Percentiles rank a stretch among this genome's conserved stretches.
Conservation (phyloP, 2,329 filamentous ascomycete species). For the Aureobasidium vineae region DNA sequence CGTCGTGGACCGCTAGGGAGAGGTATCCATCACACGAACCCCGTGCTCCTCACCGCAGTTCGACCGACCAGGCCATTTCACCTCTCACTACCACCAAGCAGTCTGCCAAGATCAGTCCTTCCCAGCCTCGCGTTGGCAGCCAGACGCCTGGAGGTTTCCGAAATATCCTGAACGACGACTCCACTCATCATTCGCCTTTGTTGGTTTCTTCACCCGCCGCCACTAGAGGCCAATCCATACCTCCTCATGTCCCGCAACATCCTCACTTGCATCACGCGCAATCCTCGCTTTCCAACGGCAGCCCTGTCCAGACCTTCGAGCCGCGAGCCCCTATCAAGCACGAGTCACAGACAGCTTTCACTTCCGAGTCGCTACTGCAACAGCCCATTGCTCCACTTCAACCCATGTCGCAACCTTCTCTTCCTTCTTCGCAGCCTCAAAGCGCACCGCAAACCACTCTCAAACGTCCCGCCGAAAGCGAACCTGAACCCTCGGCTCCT, state of each 20-base stretch:
- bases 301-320: constrained; percentile 14
- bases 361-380: constrained; percentile 27
- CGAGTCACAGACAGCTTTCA: neutral
- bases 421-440: neutral
- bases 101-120: constrained; percentile 15
- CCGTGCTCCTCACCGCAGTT: constrained; percentile 5
- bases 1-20: constrained; percentile 1
- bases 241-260: neutral
- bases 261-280: constrained; percentile 22
- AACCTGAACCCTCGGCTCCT: constrained; percentile 31
- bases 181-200: constrained; percentile 6
- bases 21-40: constrained; percentile 19
- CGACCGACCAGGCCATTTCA: constrained; percentile 16
- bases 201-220: constrained; percentile 15
- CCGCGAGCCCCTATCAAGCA: constrained; percentile 6
- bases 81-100: constrained; percentile 22
- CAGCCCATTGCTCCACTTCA: constrained; percentile 23
- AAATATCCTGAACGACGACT: constrained; percentile 23
- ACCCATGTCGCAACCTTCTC: neutral
- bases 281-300: constrained; percentile 13
- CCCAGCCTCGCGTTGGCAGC: constrained; percentile 12
- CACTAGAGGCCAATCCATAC: constrained; percentile 1
- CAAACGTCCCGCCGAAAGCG: constrained; percentile 35
- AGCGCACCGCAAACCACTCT: constrained; percentile 25
- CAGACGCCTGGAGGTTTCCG: constrained; percentile 17